These are phyloP conservation scores for Apiospora kogelbergensis DNA, from an alignment of 2,329 filamentous ascomycete species.

Conservation along the genomic window DNA sequence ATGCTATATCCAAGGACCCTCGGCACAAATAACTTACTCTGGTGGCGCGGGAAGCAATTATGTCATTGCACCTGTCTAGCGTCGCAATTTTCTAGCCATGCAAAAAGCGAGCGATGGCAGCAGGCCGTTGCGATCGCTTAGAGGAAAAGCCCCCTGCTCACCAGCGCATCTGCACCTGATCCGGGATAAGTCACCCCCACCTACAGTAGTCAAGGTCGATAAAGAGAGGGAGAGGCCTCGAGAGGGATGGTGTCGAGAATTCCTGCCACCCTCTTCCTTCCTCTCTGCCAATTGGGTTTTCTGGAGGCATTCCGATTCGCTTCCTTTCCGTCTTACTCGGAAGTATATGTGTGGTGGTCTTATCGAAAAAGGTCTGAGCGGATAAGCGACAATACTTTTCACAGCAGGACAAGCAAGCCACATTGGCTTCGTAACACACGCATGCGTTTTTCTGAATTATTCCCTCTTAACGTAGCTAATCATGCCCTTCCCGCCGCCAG, in stretches of 20 bases:
- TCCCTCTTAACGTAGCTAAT: neutral
- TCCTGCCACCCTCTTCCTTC: neutral
- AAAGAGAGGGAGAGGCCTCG: neutral
- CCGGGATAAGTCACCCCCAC: neutral
- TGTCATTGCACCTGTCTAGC: neutral
- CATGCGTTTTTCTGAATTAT: neutral
- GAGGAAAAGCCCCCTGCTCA: neutral
- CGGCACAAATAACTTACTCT: neutral
- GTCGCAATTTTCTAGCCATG: neutral
- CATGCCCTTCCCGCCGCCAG: conserved; percentile 32
- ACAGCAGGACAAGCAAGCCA: neutral
- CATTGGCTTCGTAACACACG: neutral
- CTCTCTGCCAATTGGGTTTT: neutral
- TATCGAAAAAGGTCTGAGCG: neutral
- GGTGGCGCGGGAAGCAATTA: neutral
- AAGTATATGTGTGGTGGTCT: neutral
- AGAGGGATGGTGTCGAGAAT: neutral
- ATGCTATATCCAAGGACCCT: neutral
- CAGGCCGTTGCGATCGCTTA: neutral
- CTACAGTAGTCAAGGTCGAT: neutral
- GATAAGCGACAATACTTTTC: neutral
- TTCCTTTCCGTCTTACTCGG: neutral
- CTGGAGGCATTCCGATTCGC: neutral
- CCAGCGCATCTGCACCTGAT: neutral
- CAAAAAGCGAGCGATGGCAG: neutral